Evolutionary conservation across 2,329 filamentous ascomycete species (phyloP), one percentile per base, ranked within the genome.

Genomic region (Penicillium sp.): DNA sequence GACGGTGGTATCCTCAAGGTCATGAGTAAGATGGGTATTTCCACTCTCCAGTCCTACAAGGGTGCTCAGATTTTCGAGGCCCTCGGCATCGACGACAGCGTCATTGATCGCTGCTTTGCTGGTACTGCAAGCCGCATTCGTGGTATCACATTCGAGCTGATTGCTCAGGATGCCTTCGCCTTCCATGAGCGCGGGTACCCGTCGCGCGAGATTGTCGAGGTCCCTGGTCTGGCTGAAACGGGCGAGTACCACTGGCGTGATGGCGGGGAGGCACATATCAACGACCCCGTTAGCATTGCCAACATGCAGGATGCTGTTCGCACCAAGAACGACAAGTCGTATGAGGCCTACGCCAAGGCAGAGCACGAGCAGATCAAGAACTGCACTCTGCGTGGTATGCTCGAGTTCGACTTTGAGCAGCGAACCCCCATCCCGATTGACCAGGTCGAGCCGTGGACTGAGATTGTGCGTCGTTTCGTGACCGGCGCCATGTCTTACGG

Each of bases 21-120:
- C 68, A 97, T 97, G 91, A 93, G 86, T 69, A 97, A 97, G 78
- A 97, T 97, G 91, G 91, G 91, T 75, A 97, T 97, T 55, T 96
- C 91, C 6, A 97, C 91, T 26, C 77, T 97, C 37, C 89, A 91
- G 64, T 91, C 86, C 58, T 97, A 97, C 77, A 97, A 97, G 77
- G 91, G 91, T 65, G 91, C 91, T 46, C 91, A 97, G 74, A 97
- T 97, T 55, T 97, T 96, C 59, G 91, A 97, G 69, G 89, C 90
- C 40, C 85, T 97, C 35, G 91, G 91, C 71, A 84, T 96, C 27
- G 90, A 96, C 63, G 90, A 95, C 68, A 78, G 79, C 16, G 90
- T 97, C 38, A 87, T 97, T 43, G 90, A 97, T 67, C 84, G 88
- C 58, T 96, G 90, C 77, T 97, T 97, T 74, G 85, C 85, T 63